A percentile compares a stretch with the other conserved stretches of the same genome.
Evolutionary conservation across 495 filamentous ascomycete genomes (phyloP).

Genomic region (Hypoxylon fragiforme): DNA sequence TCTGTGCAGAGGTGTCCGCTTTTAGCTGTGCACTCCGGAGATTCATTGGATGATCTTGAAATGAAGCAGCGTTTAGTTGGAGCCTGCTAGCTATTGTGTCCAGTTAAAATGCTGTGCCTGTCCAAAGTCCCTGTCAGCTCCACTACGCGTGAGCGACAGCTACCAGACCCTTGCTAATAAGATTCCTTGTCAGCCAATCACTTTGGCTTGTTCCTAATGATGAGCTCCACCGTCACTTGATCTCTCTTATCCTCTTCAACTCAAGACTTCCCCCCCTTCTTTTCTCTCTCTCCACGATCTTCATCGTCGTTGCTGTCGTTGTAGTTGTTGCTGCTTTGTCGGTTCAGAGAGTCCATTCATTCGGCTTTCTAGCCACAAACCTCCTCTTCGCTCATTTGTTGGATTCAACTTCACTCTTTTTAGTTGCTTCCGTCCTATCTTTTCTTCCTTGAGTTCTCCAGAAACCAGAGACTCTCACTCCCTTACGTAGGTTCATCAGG

Average conservation of each 20-base stretch:
- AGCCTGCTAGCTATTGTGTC: constrained; percentile 1
- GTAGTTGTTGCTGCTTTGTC: constrained; percentile 35
- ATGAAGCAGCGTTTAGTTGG: constrained; percentile 30
- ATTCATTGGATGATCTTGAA: constrained; percentile 28
- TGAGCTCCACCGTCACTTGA: constrained; percentile 13
- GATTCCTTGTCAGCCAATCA: constrained; percentile 23
- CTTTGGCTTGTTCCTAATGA: neutral
- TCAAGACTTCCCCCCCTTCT: constrained; percentile 30
- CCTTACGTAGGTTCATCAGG: constrained; percentile 38
- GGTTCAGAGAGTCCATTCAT: constrained; percentile 39
- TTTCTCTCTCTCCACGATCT: constrained; percentile 49
- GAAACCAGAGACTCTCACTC: constrained; percentile 39
- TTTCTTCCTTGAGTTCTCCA: constrained; percentile 44
- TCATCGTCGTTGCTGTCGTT: constrained; percentile 52
- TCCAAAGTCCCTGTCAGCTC: constrained; percentile 7
- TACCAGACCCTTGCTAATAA: constrained; percentile 7
- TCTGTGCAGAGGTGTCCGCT: constrained; percentile 15
- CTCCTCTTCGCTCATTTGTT: constrained; percentile 40
- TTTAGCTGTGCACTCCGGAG: neutral
- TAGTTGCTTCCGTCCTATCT: constrained; percentile 57
- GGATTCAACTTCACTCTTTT: constrained; percentile 87
- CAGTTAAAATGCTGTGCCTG: constrained; percentile 30
- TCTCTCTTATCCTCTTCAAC: constrained; percentile 37
- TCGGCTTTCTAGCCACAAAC: constrained; percentile 32
- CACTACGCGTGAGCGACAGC: constrained; percentile 8